Conservation (phyloP, 2,329 filamentous ascomycete genomes). For the Apiospora koreana region DNA sequence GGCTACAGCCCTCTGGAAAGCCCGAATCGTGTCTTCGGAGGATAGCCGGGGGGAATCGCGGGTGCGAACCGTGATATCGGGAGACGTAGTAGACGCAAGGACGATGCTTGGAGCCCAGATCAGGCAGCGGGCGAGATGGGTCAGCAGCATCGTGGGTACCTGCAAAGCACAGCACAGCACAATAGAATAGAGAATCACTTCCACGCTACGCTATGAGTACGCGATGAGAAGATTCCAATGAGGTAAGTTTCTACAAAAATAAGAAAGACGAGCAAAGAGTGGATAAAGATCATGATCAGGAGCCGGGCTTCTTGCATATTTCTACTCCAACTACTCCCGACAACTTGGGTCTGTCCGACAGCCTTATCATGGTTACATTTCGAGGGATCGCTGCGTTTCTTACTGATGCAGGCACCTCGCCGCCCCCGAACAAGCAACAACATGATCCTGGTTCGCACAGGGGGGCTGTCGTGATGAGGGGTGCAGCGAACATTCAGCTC, state of each 20-base stretch:
- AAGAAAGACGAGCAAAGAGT: background rate
- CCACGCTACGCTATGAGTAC: background rate
- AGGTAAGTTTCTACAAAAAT: background rate
- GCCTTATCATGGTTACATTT: background rate
- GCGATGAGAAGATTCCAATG: background rate
- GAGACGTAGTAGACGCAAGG: slow-evolving; percentile 11
- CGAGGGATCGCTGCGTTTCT: background rate
- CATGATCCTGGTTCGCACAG: background rate
- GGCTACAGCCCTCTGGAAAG: slow-evolving; percentile 25
- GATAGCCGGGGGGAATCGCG: slow-evolving; percentile 24
- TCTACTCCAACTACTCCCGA: background rate
- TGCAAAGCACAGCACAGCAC: background rate
- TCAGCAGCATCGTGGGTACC: background rate
- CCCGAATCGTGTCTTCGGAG: slow-evolving; percentile 22
- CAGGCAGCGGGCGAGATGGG: background rate
- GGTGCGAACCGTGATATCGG: slow-evolving; percentile 22
- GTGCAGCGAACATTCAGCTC: background rate
- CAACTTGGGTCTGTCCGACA: background rate
- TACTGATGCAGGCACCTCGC: background rate
- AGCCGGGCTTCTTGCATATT: background rate
- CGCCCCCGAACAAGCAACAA: background rate
- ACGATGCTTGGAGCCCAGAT: slow-evolving; percentile 16
- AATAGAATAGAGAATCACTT: background rate
- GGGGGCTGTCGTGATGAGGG: background rate
- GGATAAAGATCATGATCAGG: background rate